Percentiles rank a stretch among this genome's conserved stretches.
phyloP scores from a whole-genome alignment of 2,329 filamentous ascomycete species.

The Fusarium bulbicola region DNA sequence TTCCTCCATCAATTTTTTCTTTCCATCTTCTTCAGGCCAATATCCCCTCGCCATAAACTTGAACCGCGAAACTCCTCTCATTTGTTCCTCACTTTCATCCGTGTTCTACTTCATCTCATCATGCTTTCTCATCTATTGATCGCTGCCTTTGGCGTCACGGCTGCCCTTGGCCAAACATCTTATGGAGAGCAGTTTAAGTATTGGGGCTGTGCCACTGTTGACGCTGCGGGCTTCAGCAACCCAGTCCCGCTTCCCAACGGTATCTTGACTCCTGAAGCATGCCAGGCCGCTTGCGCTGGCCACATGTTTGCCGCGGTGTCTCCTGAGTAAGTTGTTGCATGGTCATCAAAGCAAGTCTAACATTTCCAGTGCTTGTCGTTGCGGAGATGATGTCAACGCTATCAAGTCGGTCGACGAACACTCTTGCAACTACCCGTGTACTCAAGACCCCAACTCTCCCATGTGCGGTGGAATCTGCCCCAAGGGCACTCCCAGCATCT shows the following conservation, averaged over 20 bases:
- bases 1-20: neutral
- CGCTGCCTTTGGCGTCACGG: constrained; percentile 28
- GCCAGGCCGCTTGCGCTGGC: constrained; percentile 28
- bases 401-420: constrained; percentile 43
- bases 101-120: neutral
- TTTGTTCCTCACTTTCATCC: neutral
- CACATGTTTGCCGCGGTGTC: constrained; percentile 40
- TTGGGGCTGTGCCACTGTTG: constrained; percentile 38
- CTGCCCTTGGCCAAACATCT: constrained; percentile 24
- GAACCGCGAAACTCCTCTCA: neutral
- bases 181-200: constrained; percentile 34
- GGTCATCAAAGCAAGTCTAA: neutral
- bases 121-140: constrained; percentile 41
- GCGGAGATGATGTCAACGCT: constrained; percentile 46
- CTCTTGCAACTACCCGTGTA: constrained; percentile 46
- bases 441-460: constrained; percentile 41
- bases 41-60: neutral
- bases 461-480: constrained; percentile 48
- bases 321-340: constrained; percentile 41
- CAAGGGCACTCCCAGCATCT: constrained; percentile 39
- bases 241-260: constrained; percentile 21
- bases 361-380: constrained; percentile 46
- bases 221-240: constrained; percentile 26
- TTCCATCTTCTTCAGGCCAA: neutral
- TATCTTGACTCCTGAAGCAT: constrained; percentile 31